Base-by-base conservation (phyloP, 371 early-diverging fungal genomes). In the Mucor indicus region DNA sequence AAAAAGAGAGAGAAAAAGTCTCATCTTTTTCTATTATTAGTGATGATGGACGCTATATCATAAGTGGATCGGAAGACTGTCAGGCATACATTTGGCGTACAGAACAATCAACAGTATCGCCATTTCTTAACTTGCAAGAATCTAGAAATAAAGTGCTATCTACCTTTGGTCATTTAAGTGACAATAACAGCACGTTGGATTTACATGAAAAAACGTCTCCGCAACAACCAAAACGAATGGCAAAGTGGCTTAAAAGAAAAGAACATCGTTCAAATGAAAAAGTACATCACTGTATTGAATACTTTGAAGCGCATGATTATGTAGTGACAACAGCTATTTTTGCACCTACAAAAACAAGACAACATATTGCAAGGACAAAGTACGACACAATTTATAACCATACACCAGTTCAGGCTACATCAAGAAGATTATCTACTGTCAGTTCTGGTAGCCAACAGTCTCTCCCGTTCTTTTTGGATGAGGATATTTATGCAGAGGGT, bases 51-150 rank as follows among this genome's bases (percentile, higher is more conserved):
- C 58, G 72, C 30, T 91, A 77, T 55, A 81, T 93, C 12, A 77
- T 93, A 20, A 83, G 84, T 52, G 92, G 92, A 6, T 89, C 90
- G 4, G 94, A 95, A 46, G 87, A 91, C 52, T 63, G 74, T 21
- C 67, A 80, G 27, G 78, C 86, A 0, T 89, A 85, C 58, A 67
- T 95, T 8, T 93, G 92, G 90, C 70, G 77, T 21, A 72, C 84
- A 16, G 76, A 80, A 47, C 63, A 69, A 44, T 48, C 62, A 8
- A 60, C 53, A n/a, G 40, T 44, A 1, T 52, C 53, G 2, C 44
- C 53, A 16, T 41, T 53, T 16, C 50, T 48, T 27, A 48, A 48
- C 17, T 33, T 49, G 21, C 44, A 49, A 27, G 55, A 49, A 15
- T 33, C 55, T 12, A 43, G 50, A 43, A 55, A 44, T 15, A n/a